Base-by-base conservation (phyloP, 2,329 filamentous ascomycete species). In the Calonectria pteridis region DNA sequence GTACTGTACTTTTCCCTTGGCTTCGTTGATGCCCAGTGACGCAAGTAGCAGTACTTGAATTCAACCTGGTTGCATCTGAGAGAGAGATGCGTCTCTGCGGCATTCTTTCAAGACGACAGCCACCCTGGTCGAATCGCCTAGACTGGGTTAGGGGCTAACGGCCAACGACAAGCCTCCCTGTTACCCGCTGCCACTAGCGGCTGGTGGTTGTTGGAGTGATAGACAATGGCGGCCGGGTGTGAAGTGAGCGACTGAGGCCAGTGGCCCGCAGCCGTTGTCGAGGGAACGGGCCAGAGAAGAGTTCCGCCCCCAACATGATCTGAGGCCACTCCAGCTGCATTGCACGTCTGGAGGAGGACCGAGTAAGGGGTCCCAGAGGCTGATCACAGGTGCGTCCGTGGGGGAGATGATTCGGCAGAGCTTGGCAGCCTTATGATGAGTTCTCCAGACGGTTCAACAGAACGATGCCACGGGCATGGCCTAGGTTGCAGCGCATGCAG, bases 1-100 rank as follows among this genome's bases (percentile, higher is more conserved):
- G 68, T 64, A 67, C 65, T 66, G 69, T 81, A 82, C 78, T 73
- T 78, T 73, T 75, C 76, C 78, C 78, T 69, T 78, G 79, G 83
- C 73, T 28, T 83, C 81, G 82, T 84, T 71, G 83, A 82, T 85
- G 82, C 83, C 83, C 83, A 84, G 84, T 75, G 59, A 37, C 77
- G 55, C 77, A 81, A 80, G 84, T 85, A 84, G 71, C 71, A 51
- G 69, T 75, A 77, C 77, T 69, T 68, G 70, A 69, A 18, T 46
- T 67, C 49, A 40, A 50, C 16, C 63, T 14, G 28, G 49, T 50
- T 55, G 23, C 62, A 29, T 72, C 64, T 50, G 35, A 13, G 6
- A 7, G 31, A 51, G 28, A 29, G 37, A 35, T 49, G 18, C 16
- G 26, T 40, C 46, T 40, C 26, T 28, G 55, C 55, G 53, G 37